These are phyloP conservation scores for Trichoderma citrinoviride DNA, from an alignment of 2,329 filamentous ascomycete genomes.

Conservation along the genomic window DNA sequence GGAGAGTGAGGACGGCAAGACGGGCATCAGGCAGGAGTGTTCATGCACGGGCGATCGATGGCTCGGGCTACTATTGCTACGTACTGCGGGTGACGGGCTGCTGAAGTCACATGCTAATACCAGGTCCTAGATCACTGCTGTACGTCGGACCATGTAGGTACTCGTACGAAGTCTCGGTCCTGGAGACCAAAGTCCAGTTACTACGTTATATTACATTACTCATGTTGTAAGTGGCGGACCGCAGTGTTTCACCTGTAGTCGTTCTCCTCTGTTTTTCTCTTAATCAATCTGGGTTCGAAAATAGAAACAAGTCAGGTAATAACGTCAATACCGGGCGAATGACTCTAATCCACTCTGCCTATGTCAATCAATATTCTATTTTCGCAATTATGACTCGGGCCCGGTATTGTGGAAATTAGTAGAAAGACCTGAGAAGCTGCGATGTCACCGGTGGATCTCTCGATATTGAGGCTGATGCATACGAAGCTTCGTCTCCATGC, in stretches of 20 bases:
- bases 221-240: not conserved
- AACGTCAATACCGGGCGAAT: not conserved
- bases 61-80: not conserved
- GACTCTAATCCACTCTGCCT: not conserved
- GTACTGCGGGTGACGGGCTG: not conserved
- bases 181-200: not conserved
- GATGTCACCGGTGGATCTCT: conserved; percentile 7
- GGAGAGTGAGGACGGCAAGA: not conserved
- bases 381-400: not conserved
- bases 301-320: conserved; percentile 4
- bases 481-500: not conserved
- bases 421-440: not conserved
- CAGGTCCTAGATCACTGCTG: not conserved
- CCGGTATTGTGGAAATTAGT: conserved; percentile 12
- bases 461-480: conserved; percentile 8
- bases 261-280: not conserved
- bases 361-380: conserved; percentile 8
- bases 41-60: not conserved
- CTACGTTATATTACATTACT: not conserved
- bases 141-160: not conserved
- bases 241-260: not conserved
- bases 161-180: not conserved
- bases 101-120: not conserved
- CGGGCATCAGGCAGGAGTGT: conserved; percentile 1
- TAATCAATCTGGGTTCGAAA: not conserved